Evolutionary conservation across 108 stramenopile species (phyloP).

Genomic region (Stephanodiscus triporus): DNA sequence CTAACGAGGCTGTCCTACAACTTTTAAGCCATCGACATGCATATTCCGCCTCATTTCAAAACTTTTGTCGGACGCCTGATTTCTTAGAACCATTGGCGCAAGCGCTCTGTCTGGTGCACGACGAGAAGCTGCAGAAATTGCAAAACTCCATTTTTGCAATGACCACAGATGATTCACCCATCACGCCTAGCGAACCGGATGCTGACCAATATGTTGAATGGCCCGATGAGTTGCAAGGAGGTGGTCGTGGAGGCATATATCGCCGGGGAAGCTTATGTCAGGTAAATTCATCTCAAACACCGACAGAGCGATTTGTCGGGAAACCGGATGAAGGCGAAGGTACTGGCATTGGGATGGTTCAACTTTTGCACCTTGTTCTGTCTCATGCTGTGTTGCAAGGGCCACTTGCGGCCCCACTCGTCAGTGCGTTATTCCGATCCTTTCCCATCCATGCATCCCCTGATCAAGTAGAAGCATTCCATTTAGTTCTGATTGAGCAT

Average conservation of each 20-base stretch:
- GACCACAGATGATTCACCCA: conserved; percentile 10
- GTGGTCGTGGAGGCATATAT: not conserved
- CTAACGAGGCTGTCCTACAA: conserved; percentile 80
- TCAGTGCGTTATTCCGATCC: conserved; percentile 70
- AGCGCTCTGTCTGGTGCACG: conserved; percentile 77
- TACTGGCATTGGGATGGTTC: conserved; percentile 74
- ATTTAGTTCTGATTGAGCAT: conserved; percentile 77
- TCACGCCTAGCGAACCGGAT: not conserved
- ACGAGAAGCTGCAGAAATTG: conserved; percentile 62
- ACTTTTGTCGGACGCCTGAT: conserved; percentile 73
- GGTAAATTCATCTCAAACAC: conserved; percentile 37
- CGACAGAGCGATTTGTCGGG: conserved; percentile 69
- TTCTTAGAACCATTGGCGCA: conserved; percentile 87
- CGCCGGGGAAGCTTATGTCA: conserved; percentile 40
- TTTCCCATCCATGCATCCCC: conserved; percentile 84
- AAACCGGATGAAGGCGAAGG: conserved; percentile 46
- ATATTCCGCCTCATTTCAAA: conserved; percentile 78
- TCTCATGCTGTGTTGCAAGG: conserved; percentile 66
- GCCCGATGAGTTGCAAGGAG: conserved; percentile 9
- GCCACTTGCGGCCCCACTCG: conserved; percentile 75
- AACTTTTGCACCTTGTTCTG: conserved; percentile 72
- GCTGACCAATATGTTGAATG: conserved; percentile 18
- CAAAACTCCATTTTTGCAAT: conserved; percentile 15
- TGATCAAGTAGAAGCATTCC: conserved; percentile 84
- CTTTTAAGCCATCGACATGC: conserved; percentile 78